Percentiles rank a stretch among this genome's conserved stretches.
These are phyloP conservation scores for Bassia scoparia DNA, from an alignment of 148 eudicot genomes.

Conservation along the genomic window DNA sequence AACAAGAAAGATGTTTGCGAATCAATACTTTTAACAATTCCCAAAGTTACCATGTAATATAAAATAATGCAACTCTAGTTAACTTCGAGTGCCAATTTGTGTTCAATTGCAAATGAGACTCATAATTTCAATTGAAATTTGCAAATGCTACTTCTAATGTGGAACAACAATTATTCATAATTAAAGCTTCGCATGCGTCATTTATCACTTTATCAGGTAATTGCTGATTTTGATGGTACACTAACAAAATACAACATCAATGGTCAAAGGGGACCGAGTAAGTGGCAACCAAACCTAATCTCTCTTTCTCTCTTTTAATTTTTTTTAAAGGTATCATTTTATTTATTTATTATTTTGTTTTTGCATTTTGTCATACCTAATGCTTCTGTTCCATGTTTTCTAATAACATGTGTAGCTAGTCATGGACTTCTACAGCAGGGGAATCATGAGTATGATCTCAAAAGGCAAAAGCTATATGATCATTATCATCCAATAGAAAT, in stretches of 20 bases:
- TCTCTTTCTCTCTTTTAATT: too few relatives aligned
- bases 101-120: too few relatives aligned
- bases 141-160: not conserved
- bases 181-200: slow-evolving; percentile 8
- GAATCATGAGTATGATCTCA: slow-evolving; percentile 63
- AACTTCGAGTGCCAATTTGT: too few relatives aligned
- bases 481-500: slow-evolving; percentile 85
- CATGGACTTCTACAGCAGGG: slow-evolving; percentile 88
- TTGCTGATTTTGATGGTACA: slow-evolving; percentile 91
- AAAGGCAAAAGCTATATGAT: slow-evolving; percentile 69
- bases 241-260: slow-evolving; percentile 67
- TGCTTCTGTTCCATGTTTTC: slow-evolving; percentile 22
- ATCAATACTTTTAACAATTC: too few relatives aligned
- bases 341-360: too few relatives aligned
- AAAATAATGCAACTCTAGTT: too few relatives aligned
- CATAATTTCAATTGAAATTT: not conserved
- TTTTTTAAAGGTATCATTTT: too few relatives aligned
- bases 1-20: too few relatives aligned
- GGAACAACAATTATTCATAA: not conserved
- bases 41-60: too few relatives aligned
- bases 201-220: slow-evolving; percentile 52
- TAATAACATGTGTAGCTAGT: slow-evolving; percentile 55
- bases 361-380: not conserved
- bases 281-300: slow-evolving; percentile 26
- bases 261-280: slow-evolving; percentile 84